These are phyloP conservation scores for Podila clonocystis DNA, from an alignment of 192 early-diverging fungal species.

Conservation along the genomic window DNA sequence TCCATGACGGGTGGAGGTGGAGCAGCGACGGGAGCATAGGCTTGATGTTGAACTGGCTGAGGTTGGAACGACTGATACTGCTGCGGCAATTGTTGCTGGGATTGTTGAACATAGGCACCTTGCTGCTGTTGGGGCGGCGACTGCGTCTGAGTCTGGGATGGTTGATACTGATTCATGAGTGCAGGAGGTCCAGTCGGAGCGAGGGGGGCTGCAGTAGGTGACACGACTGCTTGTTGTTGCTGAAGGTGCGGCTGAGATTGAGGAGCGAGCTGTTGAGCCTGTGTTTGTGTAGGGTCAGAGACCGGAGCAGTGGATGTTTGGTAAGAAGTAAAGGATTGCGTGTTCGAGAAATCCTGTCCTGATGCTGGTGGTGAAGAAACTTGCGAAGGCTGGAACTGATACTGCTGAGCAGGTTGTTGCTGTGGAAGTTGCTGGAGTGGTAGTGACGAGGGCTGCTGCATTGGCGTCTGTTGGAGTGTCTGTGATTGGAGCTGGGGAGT, in stretches of 20 bases:
- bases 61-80: slow-evolving; percentile 8
- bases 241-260: slow-evolving; percentile 5
- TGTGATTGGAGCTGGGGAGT: too few species aligned
- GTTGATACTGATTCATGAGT: neutral
- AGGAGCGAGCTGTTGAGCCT: neutral
- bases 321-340: too few species aligned
- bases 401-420: neutral
- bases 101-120: neutral
- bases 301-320: too few species aligned
- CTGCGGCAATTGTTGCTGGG: slow-evolving; percentile 8
- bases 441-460: slow-evolving; percentile 11
- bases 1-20: too few species aligned
- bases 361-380: too few species aligned
- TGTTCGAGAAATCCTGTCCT: too few species aligned
- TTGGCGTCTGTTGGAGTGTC: slow-evolving; percentile 4
- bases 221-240: neutral
- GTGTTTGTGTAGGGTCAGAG: too few species aligned
- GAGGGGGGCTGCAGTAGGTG: neutral
- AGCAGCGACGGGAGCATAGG: too few species aligned
- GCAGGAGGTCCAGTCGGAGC: neutral
- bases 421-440: too few species aligned
- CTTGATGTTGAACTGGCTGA: slow-evolving; percentile 1
- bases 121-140: neutral
- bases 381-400: neutral
- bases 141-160: neutral